Percentiles rank a stretch among this genome's conserved stretches.
Evolutionary conservation across 176 grass and related monocot species (phyloP).

Genomic region (Puccinellia tenuiflora): DNA sequence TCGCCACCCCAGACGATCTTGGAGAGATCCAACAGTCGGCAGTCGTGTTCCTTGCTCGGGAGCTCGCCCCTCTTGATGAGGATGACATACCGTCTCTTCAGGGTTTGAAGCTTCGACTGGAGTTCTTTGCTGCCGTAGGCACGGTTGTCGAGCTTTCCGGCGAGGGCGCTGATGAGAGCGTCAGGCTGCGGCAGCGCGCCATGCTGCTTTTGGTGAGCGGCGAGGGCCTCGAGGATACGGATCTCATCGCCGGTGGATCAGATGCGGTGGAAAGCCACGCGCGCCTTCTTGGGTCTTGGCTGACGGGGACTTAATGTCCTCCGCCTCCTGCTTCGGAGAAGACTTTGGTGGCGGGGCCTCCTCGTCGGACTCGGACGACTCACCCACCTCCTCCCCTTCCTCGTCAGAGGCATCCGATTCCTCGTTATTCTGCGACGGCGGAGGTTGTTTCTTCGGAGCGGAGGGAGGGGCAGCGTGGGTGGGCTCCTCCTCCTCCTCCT

Average conservation of each 20-base stretch:
- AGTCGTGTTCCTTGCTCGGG: slow-evolving; percentile 24
- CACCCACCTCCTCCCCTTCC: background rate
- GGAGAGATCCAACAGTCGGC: slow-evolving; percentile 21
- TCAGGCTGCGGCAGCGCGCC: slow-evolving; percentile 2
- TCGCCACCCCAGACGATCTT: slow-evolving; percentile 17
- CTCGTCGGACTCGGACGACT: slow-evolving; percentile 21
- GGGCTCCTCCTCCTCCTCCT: background rate
- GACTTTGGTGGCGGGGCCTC: background rate
- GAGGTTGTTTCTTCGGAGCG: background rate
- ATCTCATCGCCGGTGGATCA: slow-evolving; percentile 33
- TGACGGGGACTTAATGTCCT: background rate
- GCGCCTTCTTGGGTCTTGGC: slow-evolving; percentile 7
- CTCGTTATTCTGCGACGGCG: background rate
- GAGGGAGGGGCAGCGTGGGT: background rate
- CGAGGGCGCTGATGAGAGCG: background rate
- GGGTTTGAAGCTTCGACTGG: background rate
- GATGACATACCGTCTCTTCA: background rate
- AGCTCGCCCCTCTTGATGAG: background rate
- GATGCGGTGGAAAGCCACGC: background rate
- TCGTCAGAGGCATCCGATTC: slow-evolving; percentile 5
- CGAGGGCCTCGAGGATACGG: slow-evolving; percentile 36
- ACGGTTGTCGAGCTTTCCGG: slow-evolving; percentile 13
- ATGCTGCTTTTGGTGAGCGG: slow-evolving; percentile 21
- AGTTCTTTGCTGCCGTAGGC: background rate
- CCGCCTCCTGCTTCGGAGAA: background rate